phyloP scores from a whole-genome alignment of 192 early-diverging fungal genomes.

The Chytriomyces confervae region DNA sequence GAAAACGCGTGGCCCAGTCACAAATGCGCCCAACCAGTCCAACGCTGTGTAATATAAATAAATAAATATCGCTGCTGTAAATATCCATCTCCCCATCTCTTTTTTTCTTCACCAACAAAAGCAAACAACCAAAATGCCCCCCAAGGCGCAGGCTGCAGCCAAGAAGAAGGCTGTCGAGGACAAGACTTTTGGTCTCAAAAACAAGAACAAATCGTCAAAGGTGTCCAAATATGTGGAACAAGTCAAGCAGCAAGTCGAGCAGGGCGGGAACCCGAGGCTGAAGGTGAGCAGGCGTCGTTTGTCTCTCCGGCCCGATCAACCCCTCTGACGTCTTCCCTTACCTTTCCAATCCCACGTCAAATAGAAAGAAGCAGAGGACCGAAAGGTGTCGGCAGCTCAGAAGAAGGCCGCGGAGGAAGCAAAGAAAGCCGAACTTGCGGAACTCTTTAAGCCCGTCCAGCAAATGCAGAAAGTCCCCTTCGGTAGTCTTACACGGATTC shows the following conservation, averaged over 20 bases:
- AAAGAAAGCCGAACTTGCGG: conserved; percentile 88
- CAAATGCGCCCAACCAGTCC: too few relatives aligned
- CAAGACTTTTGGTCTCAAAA: conserved; percentile 98
- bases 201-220: conserved; percentile 97
- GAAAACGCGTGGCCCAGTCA: too few relatives aligned
- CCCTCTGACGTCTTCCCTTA: background rate
- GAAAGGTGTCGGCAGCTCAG: conserved; percentile 61
- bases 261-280: conserved; percentile 55
- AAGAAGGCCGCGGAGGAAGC: conserved; percentile 84
- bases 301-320: background rate
- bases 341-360: background rate
- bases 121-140: conserved; percentile 4
- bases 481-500: conserved; percentile 46
- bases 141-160: conserved; percentile 10
- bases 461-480: conserved; percentile 94
- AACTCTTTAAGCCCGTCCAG: conserved; percentile 89
- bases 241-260: conserved; percentile 78
- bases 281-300: conserved; percentile 29
- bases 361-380: conserved; percentile 70
- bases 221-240: conserved; percentile 88
- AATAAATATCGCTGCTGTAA: too few relatives aligned
- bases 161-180: conserved; percentile 90
- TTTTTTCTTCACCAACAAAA: background rate
- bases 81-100: too few relatives aligned
- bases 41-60: too few relatives aligned